Evolutionary conservation across 78 protist species (phyloP).

Genomic region (Polysphondylium violaceum): DNA sequence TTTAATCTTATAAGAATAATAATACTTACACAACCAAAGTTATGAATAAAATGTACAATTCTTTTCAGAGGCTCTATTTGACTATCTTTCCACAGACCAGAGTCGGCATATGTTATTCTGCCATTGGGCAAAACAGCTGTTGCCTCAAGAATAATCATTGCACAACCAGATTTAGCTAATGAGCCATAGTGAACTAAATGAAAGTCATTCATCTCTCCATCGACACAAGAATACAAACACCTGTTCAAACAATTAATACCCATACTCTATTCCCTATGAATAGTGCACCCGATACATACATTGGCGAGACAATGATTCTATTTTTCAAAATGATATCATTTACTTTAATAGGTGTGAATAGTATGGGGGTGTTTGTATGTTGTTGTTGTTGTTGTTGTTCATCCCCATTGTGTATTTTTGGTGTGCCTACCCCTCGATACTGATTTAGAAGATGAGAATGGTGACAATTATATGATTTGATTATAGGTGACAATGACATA

Average conservation of each 20-base stretch:
- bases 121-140: conserved; percentile 51
- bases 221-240: conserved; percentile 20
- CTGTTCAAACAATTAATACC: too few relatives aligned
- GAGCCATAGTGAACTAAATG: conserved; percentile 32
- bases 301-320: conserved; percentile 31
- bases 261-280: too few relatives aligned
- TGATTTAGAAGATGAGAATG: too few relatives aligned
- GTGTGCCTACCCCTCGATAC: too few relatives aligned
- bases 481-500: too few relatives aligned
- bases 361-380: too few relatives aligned
- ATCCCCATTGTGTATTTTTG: too few relatives aligned
- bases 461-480: too few relatives aligned
- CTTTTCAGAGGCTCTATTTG: conserved; percentile 35
- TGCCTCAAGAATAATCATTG: conserved; percentile 25
- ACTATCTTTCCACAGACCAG: conserved; percentile 48
- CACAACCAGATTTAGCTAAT: conserved; percentile 25
- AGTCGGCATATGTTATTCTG: conserved; percentile 5
- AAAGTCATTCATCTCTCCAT: conserved; percentile 35
- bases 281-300: too few relatives aligned
- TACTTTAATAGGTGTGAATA: conserved; percentile 13
- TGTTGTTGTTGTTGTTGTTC: too few relatives aligned
- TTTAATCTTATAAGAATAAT: too few relatives aligned
- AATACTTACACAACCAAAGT: conserved; percentile 13
- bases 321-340: conserved; percentile 2
- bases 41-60: neutral